Evolutionary conservation across 306 rosid species (phyloP).

Genomic region (Clitoria ternatea): DNA sequence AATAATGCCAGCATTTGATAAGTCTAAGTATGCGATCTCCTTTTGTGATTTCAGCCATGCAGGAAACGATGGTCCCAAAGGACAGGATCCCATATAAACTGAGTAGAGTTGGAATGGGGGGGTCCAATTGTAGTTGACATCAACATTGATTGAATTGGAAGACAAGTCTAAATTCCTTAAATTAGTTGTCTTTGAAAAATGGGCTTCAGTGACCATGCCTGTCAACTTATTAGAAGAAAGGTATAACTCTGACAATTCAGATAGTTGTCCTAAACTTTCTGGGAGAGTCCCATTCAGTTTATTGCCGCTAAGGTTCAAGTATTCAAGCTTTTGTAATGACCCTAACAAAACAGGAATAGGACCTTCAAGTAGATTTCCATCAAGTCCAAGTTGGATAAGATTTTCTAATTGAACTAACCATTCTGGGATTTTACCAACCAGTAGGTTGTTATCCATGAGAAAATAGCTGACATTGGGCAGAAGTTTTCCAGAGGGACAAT

Average conservation of each 20-base stretch:
- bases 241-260: constrained; percentile 16
- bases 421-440: constrained; percentile 35
- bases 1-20: constrained; percentile 41
- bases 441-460: constrained; percentile 9
- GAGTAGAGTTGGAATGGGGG: constrained; percentile 26
- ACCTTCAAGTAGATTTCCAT: constrained; percentile 30
- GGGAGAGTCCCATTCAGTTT: constrained; percentile 43
- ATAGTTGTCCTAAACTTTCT: constrained; percentile 39
- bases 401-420: constrained; percentile 37
- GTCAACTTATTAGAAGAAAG: constrained; percentile 43
- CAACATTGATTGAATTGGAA: constrained; percentile 35
- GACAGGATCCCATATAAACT: constrained; percentile 35
- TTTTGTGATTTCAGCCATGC: constrained; percentile 39
- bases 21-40: neutral
- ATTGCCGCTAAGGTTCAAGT: constrained; percentile 15
- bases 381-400: constrained; percentile 18
- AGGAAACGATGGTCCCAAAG: constrained; percentile 45
- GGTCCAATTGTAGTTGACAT: constrained; percentile 33
- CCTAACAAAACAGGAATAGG: constrained; percentile 27
- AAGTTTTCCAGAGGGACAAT: constrained; percentile 10
- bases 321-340: constrained; percentile 22
- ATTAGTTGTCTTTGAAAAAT: constrained; percentile 26
- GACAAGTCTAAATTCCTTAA: neutral
- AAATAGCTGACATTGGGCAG: constrained; percentile 16
- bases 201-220: constrained; percentile 36